Conservation (phyloP, 805 yeast species). For the Kodamaea laetipori region DNA sequence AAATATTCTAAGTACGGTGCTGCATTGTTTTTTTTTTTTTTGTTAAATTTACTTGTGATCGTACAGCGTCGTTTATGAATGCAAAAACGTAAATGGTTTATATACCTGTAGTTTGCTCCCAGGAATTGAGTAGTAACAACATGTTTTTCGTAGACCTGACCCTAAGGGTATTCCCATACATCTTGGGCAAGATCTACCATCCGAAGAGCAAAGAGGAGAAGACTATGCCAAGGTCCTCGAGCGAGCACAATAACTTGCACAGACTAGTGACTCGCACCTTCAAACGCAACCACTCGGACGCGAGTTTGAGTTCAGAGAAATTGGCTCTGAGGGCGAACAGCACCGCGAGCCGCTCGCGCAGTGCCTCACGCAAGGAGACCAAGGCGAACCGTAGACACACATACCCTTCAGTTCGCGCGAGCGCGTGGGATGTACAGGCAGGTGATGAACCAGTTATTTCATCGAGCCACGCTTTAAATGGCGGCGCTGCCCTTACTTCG, state of each 20-base stretch:
- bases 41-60: not conserved
- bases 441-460: conserved; percentile 2
- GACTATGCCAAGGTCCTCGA: conserved; percentile 1
- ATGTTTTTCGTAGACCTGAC: conserved; percentile 8
- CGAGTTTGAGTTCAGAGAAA: conserved; percentile 2
- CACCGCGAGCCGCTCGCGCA: not conserved
- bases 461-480: conserved; percentile 9
- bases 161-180: conserved; percentile 5
- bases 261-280: conserved; percentile 4
- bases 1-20: not conserved
- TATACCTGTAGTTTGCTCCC: not conserved
- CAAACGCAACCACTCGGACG: conserved; percentile 7
- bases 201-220: not conserved
- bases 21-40: not conserved
- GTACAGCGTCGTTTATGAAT: conserved; percentile 1
- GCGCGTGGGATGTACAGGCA: not conserved
- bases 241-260: conserved; percentile 7
- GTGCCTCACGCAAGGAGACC: not conserved
- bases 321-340: not conserved
- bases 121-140: not conserved
- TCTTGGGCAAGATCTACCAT: conserved; percentile 1
- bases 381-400: conserved; percentile 5
- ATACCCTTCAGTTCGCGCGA: conserved; percentile 1
- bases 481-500: not conserved
- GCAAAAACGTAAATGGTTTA: not conserved